Percentiles rank a stretch among this genome's conserved stretches.
phyloP scores from a whole-genome alignment of 106 monocot genomes.

The Gastrodia elata region DNA sequence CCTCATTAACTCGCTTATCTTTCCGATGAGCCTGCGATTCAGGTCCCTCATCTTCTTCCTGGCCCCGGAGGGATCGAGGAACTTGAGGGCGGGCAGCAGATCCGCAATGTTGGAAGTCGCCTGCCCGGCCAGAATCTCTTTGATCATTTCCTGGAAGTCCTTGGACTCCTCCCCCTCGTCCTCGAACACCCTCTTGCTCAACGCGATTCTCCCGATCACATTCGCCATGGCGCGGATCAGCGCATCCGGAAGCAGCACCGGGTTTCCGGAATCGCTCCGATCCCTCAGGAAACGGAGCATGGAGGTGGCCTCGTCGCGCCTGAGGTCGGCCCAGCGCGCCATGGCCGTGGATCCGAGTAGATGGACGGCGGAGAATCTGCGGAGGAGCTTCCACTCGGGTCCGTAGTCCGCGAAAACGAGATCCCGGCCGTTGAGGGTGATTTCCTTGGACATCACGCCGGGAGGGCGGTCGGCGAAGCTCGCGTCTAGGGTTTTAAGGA shows the following conservation, averaged over 20 bases:
- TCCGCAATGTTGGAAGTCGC: slow-evolving; percentile 35
- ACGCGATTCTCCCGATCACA: slow-evolving; percentile 26
- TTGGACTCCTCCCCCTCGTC: slow-evolving; percentile 15
- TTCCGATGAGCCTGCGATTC: slow-evolving; percentile 9
- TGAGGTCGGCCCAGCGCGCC: slow-evolving; percentile 8
- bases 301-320: slow-evolving; percentile 23
- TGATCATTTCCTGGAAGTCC: slow-evolving; percentile 32
- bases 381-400: slow-evolving; percentile 31
- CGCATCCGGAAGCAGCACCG: slow-evolving; percentile 14
- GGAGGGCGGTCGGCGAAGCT: slow-evolving; percentile 13
- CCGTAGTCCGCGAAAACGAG: slow-evolving; percentile 16
- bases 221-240: slow-evolving; percentile 22
- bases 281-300: slow-evolving; percentile 21
- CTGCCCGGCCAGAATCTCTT: slow-evolving; percentile 20
- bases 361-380: slow-evolving; percentile 17
- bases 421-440: slow-evolving; percentile 15
- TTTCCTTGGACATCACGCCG: background rate
- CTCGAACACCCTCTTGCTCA: slow-evolving; percentile 29
- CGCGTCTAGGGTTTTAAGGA: slow-evolving; percentile 17
- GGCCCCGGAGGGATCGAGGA: slow-evolving; percentile 30
- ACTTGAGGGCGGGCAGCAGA: slow-evolving; percentile 26
- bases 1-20: slow-evolving; percentile 15
- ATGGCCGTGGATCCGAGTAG: slow-evolving; percentile 23
- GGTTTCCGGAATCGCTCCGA: background rate
- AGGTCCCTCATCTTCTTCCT: slow-evolving; percentile 22